Conservation (phyloP, 1,284 basidiomycete genomes). For the Leccinum fuscescens region DNA sequence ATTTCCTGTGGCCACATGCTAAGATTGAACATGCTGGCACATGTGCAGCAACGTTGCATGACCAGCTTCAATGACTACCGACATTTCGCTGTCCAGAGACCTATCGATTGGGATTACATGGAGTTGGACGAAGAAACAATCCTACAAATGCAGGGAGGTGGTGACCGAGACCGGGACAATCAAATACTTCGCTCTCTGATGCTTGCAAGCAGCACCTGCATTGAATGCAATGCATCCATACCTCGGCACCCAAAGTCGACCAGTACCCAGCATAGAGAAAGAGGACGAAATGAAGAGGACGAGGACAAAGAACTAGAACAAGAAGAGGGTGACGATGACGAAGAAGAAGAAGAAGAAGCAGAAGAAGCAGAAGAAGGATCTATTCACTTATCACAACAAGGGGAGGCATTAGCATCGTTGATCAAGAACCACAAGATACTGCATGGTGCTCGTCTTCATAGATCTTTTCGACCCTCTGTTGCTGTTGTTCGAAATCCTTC, state of each 20-base stretch:
- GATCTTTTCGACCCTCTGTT: neutral
- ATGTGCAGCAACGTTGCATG: neutral
- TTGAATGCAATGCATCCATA: too few relatives aligned
- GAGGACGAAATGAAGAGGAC: too few relatives aligned
- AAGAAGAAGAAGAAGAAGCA: neutral
- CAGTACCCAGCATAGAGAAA: too few relatives aligned
- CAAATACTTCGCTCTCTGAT: neutral
- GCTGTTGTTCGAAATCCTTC: neutral
- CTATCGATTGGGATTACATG: neutral
- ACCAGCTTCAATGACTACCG: conserved; percentile 2
- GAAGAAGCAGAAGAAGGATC: too few relatives aligned
- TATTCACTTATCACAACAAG: neutral
- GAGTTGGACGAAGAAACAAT: neutral
- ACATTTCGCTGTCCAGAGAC: neutral
- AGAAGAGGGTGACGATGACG: too few relatives aligned
- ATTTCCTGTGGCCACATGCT: conserved; percentile 12
- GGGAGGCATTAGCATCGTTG: neutral
- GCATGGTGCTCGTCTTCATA: neutral
- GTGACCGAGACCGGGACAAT: neutral
- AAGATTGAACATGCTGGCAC: neutral
- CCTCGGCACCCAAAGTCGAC: too few relatives aligned
- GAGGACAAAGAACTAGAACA: too few relatives aligned
- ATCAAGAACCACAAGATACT: conserved; percentile 7
- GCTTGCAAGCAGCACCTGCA: conserved; percentile 1
- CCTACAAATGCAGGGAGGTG: conserved; percentile 3